Conservation (phyloP, 2,329 filamentous ascomycete species). For the Colletotrichum sidae region DNA sequence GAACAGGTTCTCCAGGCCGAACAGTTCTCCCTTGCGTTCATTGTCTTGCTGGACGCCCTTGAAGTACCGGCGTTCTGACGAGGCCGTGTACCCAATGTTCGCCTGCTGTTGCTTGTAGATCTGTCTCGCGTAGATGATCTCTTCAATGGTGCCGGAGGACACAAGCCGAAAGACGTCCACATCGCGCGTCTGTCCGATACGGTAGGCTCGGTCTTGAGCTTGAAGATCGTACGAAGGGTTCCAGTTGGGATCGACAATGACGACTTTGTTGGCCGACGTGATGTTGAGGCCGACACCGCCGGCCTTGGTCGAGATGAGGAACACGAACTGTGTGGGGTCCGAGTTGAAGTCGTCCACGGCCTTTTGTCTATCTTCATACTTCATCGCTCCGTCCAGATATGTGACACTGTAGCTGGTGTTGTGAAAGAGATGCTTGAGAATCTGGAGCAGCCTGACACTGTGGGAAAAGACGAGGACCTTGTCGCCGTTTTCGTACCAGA, state of each 20-base stretch:
- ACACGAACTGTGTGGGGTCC: conserved; percentile 89
- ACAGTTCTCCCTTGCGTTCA: conserved; percentile 90
- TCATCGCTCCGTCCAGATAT: conserved; percentile 88
- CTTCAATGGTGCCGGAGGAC: conserved; percentile 92
- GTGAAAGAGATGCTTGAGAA: conserved; percentile 86
- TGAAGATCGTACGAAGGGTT: conserved; percentile 95
- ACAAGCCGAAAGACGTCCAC: conserved; percentile 96
- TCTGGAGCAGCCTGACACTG: conserved; percentile 84
- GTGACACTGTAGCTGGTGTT: conserved; percentile 91
- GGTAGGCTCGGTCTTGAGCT: conserved; percentile 94
- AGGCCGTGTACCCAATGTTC: conserved; percentile 96
- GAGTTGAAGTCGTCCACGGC: conserved; percentile 93
- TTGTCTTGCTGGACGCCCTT: conserved; percentile 89
- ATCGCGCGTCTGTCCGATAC: conserved; percentile 91
- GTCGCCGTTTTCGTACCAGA: conserved; percentile 91
- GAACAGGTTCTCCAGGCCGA: conserved; percentile 89
- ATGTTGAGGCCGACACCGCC: conserved; percentile 97
- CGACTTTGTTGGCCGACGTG: conserved; percentile 96
- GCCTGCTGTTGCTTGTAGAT: conserved; percentile 99
- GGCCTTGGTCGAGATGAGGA: conserved; percentile 93
- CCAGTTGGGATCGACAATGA: conserved; percentile 97
- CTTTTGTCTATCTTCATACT: conserved; percentile 83
- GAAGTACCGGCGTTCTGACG: conserved; percentile 93
- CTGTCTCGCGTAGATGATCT: conserved; percentile 95
- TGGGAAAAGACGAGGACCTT: conserved; percentile 97